Conservation (phyloP, 345 rosid genomes). For the Aethionema arabicum region DNA sequence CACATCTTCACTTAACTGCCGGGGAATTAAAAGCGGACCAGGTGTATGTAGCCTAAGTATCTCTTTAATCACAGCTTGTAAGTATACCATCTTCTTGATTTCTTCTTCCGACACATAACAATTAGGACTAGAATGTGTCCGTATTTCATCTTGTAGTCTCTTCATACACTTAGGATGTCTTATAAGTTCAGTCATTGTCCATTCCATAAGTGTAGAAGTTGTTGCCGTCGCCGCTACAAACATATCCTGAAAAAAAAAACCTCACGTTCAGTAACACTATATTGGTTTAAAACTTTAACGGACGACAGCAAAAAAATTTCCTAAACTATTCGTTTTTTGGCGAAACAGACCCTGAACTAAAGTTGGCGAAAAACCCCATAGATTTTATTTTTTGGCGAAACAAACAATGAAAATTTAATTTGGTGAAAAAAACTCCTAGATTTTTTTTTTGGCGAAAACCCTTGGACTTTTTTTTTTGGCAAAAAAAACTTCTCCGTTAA, state of each 20-base stretch:
- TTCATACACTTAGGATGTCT: constrained; percentile 33
- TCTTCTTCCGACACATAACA: constrained; percentile 23
- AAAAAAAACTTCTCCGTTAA: too few relatives aligned
- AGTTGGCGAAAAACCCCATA: not conserved
- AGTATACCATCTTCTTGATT: constrained; percentile 17
- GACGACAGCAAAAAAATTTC: too few relatives aligned
- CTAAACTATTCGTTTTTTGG: too few relatives aligned
- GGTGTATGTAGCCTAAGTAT: constrained; percentile 37
- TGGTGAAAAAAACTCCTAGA: too few relatives aligned
- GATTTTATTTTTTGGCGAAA: too few relatives aligned
- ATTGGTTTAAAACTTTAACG: too few relatives aligned
- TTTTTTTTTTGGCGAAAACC: too few relatives aligned
- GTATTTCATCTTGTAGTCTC: constrained; percentile 27
- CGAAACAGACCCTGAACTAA: too few relatives aligned
- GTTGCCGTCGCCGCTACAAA: constrained; percentile 36
- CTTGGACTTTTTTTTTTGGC: too few relatives aligned
- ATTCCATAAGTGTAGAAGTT: constrained; percentile 29
- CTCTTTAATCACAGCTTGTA: constrained; percentile 37
- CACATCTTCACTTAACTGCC: constrained; percentile 21
- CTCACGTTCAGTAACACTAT: not conserved
- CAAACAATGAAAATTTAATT: too few relatives aligned
- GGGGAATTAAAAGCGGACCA: constrained; percentile 29
- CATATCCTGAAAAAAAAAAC: constrained; percentile 32
- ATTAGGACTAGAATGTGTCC: constrained; percentile 1
- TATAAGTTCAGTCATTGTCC: constrained; percentile 41